Conservation (phyloP, 345 rosid species). For the Ailanthus altissimus region DNA sequence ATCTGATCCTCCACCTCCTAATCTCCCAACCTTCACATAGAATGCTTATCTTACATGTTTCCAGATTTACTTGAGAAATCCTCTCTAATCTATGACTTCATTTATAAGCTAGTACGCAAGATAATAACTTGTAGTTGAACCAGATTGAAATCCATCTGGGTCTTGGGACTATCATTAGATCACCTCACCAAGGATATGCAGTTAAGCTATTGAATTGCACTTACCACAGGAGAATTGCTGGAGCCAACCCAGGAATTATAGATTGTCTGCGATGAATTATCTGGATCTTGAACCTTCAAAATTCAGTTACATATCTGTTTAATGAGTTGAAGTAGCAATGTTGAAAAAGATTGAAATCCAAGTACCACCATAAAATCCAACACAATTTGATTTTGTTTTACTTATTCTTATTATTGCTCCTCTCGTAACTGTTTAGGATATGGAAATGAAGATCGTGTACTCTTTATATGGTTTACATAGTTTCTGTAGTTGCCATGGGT, state of each 20-base stretch:
- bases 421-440: background rate
- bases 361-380: background rate
- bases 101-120: background rate
- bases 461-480: background rate
- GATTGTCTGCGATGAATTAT: constrained; percentile 64
- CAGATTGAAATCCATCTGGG: background rate
- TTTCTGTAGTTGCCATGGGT: background rate
- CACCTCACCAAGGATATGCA: constrained; percentile 3
- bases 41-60: constrained; percentile 1
- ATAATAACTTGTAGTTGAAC: background rate
- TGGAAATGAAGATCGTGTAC: background rate
- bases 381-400: background rate
- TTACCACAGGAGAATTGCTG: constrained; percentile 48
- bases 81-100: background rate
- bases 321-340: constrained; percentile 13
- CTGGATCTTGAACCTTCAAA: constrained; percentile 74
- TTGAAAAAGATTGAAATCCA: constrained; percentile 3
- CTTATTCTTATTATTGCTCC: background rate
- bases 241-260: constrained; percentile 65
- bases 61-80: constrained; percentile 1
- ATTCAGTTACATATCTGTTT: constrained; percentile 2
- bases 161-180: background rate
- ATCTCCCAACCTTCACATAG: constrained; percentile 54
- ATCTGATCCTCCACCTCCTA: constrained; percentile 76
- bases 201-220: constrained; percentile 17